Evolutionary conservation across 345 rosid species (phyloP).

Genomic region (Linum trigynum): DNA sequence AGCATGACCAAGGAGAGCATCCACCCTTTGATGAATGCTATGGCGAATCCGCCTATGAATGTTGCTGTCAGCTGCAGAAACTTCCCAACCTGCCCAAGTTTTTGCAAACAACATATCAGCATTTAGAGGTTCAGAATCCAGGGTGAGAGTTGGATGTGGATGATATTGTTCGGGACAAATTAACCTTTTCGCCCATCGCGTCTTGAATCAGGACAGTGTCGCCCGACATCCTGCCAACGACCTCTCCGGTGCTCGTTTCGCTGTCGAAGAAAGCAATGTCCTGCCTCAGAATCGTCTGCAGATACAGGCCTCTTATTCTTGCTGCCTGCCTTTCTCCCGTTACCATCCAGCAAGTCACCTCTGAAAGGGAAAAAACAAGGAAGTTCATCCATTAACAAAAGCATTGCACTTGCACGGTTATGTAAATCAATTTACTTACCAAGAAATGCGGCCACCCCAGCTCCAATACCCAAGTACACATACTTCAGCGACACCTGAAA

Average conservation of each 20-base stretch:
- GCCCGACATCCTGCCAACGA: conserved; percentile 3
- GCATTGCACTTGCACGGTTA: too few species aligned
- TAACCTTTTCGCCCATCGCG: conserved; percentile 3
- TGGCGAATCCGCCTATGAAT: conserved; percentile 20
- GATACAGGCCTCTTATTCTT: neutral
- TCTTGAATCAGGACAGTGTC: conserved; percentile 1
- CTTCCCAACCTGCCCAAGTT: neutral
- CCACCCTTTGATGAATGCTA: conserved; percentile 29
- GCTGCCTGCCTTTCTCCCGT: conserved; percentile 7
- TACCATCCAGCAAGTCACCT: conserved; percentile 6
- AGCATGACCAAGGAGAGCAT: conserved; percentile 21
- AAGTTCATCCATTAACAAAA: neutral
- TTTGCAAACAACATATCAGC: neutral
- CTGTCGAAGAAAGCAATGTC: neutral
- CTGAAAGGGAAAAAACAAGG: neutral
- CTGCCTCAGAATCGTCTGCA: conserved; percentile 2
- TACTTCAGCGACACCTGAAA: neutral
- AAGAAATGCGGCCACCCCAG: neutral
- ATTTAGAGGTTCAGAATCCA: neutral
- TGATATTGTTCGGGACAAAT: neutral
- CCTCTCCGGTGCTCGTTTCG: conserved; percentile 4
- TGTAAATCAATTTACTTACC: neutral
- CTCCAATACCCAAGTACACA: neutral
- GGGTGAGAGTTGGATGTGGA: neutral
- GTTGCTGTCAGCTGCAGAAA: conserved; percentile 21